Evolutionary conservation across 768 basidiomycete genomes (phyloP), one percentile per base, ranked within the genome.

Genomic region (Tricholoma sp.): DNA sequence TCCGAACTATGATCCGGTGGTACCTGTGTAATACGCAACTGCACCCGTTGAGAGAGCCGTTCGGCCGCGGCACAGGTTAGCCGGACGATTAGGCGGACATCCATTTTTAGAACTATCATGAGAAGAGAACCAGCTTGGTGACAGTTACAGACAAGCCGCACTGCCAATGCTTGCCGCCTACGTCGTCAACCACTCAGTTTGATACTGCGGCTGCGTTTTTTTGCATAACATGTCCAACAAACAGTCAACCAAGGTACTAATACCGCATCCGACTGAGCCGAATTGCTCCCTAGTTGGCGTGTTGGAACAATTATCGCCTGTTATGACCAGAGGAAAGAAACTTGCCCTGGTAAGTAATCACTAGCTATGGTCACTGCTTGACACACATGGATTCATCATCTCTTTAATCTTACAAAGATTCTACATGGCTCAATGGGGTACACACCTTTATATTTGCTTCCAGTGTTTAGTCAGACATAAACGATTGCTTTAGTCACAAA

Each of bases 391-490:
- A 2, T 24, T 24, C 61, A 6, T 37, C 55, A 55, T 58, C 33
- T 44, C 31, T 59, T 36, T 1, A 4, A 13, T 53, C 33, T 37
- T 49, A 7, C 9, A 56, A 65, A 92, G 90, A 86, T 92, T 60
- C 71, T 91, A 7, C 90, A 93, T 68, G 90, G 90, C 49, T 78
- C 83, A 20, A 77, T 89, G 79, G 90, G 90, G 90, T 88, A 67
- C 70, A 59, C 58, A 59, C 64, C 63, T 67, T 65, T 61, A 58
- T 53, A 42, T 50, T 45, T 53, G 60, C 48, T 47, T 50, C 59
- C 59, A 58, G 58, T 54, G 34, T 59, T 63, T 44, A 60, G 56
- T 49, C 44, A 37, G 49, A 47, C 39, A 52, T 58, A 58, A 59
- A 65, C 51, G 61, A 65, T 59, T 66, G 66, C 54, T 63, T 49